Base-by-base conservation (phyloP, 805 yeast genomes). In the Candida ortonii region DNA sequence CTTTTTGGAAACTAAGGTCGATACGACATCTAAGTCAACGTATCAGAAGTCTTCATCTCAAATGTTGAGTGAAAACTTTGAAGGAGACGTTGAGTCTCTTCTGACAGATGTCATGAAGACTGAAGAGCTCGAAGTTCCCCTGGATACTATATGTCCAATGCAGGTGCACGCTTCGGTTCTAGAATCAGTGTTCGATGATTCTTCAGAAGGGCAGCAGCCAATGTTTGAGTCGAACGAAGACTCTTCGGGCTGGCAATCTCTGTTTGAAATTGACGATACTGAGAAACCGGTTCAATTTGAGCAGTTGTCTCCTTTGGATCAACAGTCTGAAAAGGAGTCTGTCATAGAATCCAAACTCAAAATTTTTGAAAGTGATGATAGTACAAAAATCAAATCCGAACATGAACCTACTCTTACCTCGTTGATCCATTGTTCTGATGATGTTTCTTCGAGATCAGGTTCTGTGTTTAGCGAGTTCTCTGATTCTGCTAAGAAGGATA, bases 141-240 rank as follows among this genome's bases (percentile, higher is more conserved):
- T 34, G 21, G 32, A 14, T n/a, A 25, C 65, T 28, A 51, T 65
- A 17, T 64, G 80, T 33, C 79, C 81, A 8, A 57, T 74, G 41
- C 69, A 72, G 44, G 64, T 80, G 49, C 77, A 73, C 50, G 60
- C 73, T 10, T 65, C 70, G 31, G 70, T 74, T 19, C 53, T 76
- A 46, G 74, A 73, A 33, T 71, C 78, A 10, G 73, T 73, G 22
- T 73, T 76, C 47, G 59, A 67, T 22, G 55, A 52, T 25, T 33
- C 41, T 11, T 24, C 33, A 3, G 48, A 43, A 11, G 29, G 37
- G 12, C 74, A 70, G 45, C 66, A 78, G 49, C 80, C 84, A 38
- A 73, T 79, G 73, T 80, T 80, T 48, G 82, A 76, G 50, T 76
- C 76, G 36, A 51, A 59, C 40, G 73, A 66, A 43, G 64, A 38